Conservation (phyloP, 805 yeast genomes). For the Metschnikowia sp. region DNA sequence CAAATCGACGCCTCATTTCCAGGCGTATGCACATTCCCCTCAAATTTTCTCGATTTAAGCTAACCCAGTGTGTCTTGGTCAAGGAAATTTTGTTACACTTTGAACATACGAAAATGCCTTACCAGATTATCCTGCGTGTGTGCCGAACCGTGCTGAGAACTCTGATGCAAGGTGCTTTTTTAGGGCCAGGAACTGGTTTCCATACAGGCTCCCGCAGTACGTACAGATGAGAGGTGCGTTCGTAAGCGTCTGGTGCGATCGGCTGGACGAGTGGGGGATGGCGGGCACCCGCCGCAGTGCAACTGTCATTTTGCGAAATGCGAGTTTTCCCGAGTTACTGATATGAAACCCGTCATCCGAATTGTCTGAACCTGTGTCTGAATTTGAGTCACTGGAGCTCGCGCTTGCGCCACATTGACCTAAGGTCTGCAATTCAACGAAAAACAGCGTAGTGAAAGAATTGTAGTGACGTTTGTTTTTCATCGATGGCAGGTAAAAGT, state of each 20-base stretch:
- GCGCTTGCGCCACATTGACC: not conserved
- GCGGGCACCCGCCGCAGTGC: not conserved
- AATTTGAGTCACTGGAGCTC: not conserved
- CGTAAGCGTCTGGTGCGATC: not conserved
- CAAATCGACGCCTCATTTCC: no score
- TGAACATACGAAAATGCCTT: no score
- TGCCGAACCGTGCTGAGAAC: slow-evolving; percentile 11
- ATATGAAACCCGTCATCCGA: slow-evolving; percentile 1
- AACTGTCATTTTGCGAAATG: not conserved
- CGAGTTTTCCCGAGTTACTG: not conserved
- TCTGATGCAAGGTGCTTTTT: slow-evolving; percentile 29
- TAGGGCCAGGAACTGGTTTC: slow-evolving; percentile 22
- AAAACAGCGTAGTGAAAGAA: slow-evolving; percentile 65
- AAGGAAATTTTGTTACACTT: no score
- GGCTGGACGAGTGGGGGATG: not conserved
- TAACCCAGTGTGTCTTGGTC: no score
- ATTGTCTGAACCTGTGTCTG: not conserved
- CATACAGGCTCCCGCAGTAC: slow-evolving; percentile 26
- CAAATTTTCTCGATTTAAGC: no score
- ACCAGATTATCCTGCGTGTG: not conserved
- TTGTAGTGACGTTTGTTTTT: slow-evolving; percentile 67
- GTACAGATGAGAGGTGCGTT: slow-evolving; percentile 25
- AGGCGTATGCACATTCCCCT: no score
- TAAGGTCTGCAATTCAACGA: slow-evolving; percentile 46
- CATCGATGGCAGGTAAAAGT: slow-evolving; percentile 50